Evolutionary conservation across 2,329 filamentous ascomycete genomes (phyloP), one percentile per base, ranked within the genome.

Genomic region (Paecilomyces variotii): DNA sequence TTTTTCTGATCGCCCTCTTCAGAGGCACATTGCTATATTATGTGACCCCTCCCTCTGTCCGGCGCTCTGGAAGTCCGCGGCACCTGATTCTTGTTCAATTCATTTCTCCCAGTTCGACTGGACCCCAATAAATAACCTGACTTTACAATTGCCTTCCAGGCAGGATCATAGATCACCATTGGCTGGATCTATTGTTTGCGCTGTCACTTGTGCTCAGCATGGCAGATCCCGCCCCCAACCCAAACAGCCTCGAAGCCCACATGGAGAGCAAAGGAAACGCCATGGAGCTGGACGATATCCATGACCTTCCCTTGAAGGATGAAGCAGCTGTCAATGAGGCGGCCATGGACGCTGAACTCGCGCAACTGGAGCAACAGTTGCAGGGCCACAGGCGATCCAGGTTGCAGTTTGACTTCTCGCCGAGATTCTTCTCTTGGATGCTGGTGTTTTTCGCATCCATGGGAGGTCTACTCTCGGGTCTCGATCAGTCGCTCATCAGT

Each of bases 361-460:
- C 62, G 35, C 64, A 66, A 27, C 65, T 73, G 2, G 72, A 73
- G 62, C 59, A 60, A 19, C 65, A 70, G 32, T 51, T 69, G n/a
- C 61, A 63, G 10, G 56, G 55, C 1, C 14, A 65, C 30, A 65
- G 61, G 50, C 64, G 60, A 57, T 56, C 64, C 14, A 60, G 61
- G n/a, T 57, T 69, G 11, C 65, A 86, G 49, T 62, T 87, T 51
- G 73, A 82, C 35, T 85, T 88, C 73, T 78, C 78, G 55, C 84
- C 86, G 0, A 82, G 78, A 56, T 73, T 84, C 66, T 90, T 89
- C 70, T 90, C 87, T 27, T 87, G 81, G 77, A 73, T 87, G 14
- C 79, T 89, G 12, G 85, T 88, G 52, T 84, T 80, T 0, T 90
- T 90, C 64, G 87, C 87, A n/a, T 87, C 84, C 14, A 88, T 90